Percentiles rank a stretch among this genome's conserved stretches.
These are phyloP conservation scores for Acanthamoeba sp. DNA, from an alignment of 208 protist genomes.

Conservation along the genomic window DNA sequence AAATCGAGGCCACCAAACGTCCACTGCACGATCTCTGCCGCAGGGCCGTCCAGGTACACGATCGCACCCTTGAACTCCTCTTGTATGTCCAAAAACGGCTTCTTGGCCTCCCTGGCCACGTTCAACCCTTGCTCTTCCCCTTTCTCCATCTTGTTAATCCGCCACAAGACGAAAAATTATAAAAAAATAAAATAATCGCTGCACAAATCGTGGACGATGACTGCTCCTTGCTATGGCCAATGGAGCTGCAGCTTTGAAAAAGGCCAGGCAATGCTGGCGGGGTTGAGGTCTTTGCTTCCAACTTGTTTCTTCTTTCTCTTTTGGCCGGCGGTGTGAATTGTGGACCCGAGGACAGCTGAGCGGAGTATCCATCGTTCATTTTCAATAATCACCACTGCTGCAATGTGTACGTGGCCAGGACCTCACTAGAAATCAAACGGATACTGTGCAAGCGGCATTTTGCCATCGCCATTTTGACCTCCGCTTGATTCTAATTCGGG, in stretches of 20 bases:
- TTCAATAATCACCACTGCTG: neutral
- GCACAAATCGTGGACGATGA: neutral
- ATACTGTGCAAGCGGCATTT: no score
- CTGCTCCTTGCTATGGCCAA: no score
- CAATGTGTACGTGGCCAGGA: neutral
- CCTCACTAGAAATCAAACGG: no score
- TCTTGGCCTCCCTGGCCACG: neutral
- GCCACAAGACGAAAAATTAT: neutral
- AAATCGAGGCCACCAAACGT: constrained; percentile 63
- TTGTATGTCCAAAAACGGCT: constrained; percentile 31
- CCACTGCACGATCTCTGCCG: constrained; percentile 55
- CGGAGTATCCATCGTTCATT: neutral
- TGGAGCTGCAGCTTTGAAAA: neutral
- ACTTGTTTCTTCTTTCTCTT: neutral
- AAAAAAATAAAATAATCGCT: neutral
- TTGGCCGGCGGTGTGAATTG: neutral
- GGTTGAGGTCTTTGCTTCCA: neutral
- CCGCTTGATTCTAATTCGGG: no score
- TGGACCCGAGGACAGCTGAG: neutral
- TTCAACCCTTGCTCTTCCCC: neutral
- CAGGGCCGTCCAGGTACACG: constrained; percentile 33
- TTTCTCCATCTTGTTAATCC: neutral
- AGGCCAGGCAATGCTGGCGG: neutral
- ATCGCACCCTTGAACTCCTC: constrained; percentile 45
- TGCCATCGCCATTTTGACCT: no score